Evolutionary conservation across 495 filamentous ascomycete species (phyloP).

Genomic region (Hyaloscypha hepaticicola): DNA sequence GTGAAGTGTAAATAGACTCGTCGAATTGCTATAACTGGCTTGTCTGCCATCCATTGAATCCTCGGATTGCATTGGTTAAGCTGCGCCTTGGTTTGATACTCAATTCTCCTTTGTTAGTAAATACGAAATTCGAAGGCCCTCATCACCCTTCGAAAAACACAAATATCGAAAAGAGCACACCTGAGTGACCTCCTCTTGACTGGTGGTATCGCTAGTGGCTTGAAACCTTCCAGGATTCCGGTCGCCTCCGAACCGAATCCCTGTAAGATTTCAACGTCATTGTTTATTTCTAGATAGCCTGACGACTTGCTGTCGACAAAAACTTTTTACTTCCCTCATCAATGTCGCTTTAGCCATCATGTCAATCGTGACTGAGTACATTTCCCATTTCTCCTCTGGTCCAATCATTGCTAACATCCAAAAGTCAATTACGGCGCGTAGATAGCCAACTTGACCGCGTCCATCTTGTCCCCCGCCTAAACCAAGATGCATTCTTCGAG

Average conservation of each 20-base stretch:
- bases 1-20: neutral
- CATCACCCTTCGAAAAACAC: no score
- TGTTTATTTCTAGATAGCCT: constrained; percentile 4
- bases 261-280: constrained; percentile 15
- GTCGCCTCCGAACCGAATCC: neutral
- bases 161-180: no score
- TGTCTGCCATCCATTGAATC: no score
- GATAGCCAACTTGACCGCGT: constrained; percentile 80
- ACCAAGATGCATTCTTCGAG: constrained; percentile 33
- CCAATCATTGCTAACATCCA: constrained; percentile 8
- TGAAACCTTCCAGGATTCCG: neutral
- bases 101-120: no score
- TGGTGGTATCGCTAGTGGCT: neutral
- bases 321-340: neutral
- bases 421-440: constrained; percentile 73
- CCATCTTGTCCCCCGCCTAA: constrained; percentile 48
- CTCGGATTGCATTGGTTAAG: no score
- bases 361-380: constrained; percentile 69
- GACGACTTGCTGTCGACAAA: neutral
- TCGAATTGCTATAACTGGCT: no score
- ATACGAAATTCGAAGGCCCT: no score
- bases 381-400: neutral
- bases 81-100: no score
- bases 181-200: neutral
- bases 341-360: constrained; percentile 39